phyloP scores from a whole-genome alignment of 345 rosid genomes.

The Angophora floribunda region DNA sequence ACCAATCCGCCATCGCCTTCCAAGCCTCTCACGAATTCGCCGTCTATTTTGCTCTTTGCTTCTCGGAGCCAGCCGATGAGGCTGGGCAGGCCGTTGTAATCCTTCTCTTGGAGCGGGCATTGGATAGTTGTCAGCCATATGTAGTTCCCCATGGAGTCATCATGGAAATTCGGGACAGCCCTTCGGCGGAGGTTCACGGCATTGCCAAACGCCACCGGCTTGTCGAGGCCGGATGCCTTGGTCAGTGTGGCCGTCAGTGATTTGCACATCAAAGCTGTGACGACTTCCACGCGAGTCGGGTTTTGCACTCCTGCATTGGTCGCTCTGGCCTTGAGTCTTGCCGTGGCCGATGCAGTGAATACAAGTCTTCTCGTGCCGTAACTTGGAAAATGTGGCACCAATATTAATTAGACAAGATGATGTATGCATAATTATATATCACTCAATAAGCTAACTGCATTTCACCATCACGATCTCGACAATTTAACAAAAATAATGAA shows the following conservation, averaged over 20 bases:
- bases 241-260: neutral
- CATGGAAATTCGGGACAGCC: neutral
- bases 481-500: neutral
- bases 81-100: neutral
- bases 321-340: neutral
- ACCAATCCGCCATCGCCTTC: too few species aligned
- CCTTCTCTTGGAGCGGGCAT: too few species aligned
- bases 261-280: conserved; percentile 7
- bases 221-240: neutral
- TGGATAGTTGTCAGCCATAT: neutral
- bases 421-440: neutral
- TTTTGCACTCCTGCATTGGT: neutral
- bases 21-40: too few species aligned
- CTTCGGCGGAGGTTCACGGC: neutral
- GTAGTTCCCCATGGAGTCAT: neutral
- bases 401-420: neutral
- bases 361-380: neutral
- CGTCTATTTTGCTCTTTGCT: neutral
- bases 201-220: neutral
- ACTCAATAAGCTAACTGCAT: neutral
- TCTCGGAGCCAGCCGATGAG: neutral
- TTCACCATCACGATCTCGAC: neutral
- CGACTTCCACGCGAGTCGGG: conserved; percentile 9
- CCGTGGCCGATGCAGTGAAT: neutral
- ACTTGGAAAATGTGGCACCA: neutral